Base-by-base conservation (phyloP, 129 eudicot species). In the Gnaphalium uliginosum region DNA sequence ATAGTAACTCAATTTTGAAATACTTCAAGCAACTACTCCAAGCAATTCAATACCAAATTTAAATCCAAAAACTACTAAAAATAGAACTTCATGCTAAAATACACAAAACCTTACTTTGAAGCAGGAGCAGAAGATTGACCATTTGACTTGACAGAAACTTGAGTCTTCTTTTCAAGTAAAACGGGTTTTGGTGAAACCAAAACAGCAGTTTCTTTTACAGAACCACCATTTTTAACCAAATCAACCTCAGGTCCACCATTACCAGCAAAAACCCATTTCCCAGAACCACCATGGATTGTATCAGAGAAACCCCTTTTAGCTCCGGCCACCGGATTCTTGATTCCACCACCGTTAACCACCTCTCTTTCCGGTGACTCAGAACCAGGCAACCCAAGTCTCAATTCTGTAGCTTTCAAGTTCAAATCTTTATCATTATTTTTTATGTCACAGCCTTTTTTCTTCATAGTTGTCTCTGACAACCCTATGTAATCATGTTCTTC, bases 381-480 rank as follows among this genome's bases (percentile, higher is more conserved):
- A 2, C 98, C 98, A 19, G 96, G 98, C 66, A 92, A 83, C 11
- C 98, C 96, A 4, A 92, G 86, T 27, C 98, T 86, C 41, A 92
- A 69, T 81, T 92, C 97, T 50, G 97, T 89, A 32, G 96, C 97
- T 70, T 89, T 85, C 53, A 89, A 81, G 84, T 87, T 89, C 61
- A 92, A 74, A 79, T 72, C 83, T 57, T 75, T 69, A 67, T 81
- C 35, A 7, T 37, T 43, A 11, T 14, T 33, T 19, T 14, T 43
- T 69, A 78, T 83, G 18, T 24, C 76, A 53, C 68, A 71, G 33
- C 65, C 59, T 66, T 74, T 88, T 27, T 78, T 81, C 79, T 89
- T 88, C 90, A 79, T 86, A 46, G 65, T 66, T 78, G 58, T 81
- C 39, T 79, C 88, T 72, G 85, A 81, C 73, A 81, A 78, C 84